These are phyloP conservation scores for Cinchona pubescens DNA, from an alignment of 257 asterid genomes.

Conservation along the genomic window DNA sequence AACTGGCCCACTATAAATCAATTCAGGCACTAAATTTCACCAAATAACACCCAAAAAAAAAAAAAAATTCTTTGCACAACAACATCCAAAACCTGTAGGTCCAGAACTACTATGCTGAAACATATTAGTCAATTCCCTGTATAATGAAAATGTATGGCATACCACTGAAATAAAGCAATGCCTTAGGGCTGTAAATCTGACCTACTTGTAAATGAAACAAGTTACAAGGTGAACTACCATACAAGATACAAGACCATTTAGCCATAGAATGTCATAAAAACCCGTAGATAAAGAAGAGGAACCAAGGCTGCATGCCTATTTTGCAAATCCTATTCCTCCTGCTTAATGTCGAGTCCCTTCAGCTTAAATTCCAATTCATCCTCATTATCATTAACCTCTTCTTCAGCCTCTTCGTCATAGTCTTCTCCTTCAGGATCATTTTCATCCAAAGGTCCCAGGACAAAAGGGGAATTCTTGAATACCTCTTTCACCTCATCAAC, in stretches of 20 bases:
- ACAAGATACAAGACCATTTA: neutral
- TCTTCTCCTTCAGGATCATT: constrained; percentile 96
- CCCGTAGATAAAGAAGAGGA: neutral
- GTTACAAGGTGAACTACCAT: neutral
- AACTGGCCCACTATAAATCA: neutral
- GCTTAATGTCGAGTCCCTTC: constrained; percentile 76
- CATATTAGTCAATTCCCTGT: constrained; percentile 1
- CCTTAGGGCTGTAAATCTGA: neutral
- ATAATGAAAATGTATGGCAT: neutral
- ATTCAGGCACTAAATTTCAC: neutral
- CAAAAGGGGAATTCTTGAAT: constrained; percentile 54
- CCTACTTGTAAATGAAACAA: neutral
- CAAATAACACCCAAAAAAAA: neutral
- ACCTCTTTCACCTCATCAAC: constrained; percentile 75
- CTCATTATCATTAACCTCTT: constrained; percentile 37
- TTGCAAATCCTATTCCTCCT: constrained; percentile 34
- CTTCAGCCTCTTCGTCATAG: constrained; percentile 64
- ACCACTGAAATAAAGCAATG: neutral
- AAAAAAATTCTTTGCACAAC: neutral
- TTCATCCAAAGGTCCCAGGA: constrained; percentile 84
- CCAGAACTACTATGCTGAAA: neutral
- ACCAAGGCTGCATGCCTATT: neutral
- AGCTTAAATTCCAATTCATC: constrained; percentile 72
- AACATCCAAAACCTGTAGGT: neutral
- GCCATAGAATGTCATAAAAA: neutral